Evolutionary conservation across 2,329 filamentous ascomycete species (phyloP).

Genomic region (Tolypocladium ovalisporum): DNA sequence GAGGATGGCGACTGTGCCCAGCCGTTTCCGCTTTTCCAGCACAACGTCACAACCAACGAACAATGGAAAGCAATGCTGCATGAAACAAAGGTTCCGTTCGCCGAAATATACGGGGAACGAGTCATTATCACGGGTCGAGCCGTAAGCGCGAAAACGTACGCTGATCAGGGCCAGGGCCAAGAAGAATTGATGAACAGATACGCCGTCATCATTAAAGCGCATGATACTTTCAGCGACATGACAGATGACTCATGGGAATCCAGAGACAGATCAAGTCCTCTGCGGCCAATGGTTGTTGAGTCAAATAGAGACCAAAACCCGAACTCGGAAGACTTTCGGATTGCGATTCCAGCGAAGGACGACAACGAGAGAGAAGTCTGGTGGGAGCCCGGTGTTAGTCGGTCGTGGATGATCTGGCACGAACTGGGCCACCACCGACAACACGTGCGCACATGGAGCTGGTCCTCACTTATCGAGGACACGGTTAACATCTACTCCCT

Average conservation of each 20-base stretch:
- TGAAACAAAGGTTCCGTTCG: slow-evolving; percentile 1
- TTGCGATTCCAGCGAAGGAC: neutral
- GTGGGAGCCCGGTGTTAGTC: neutral
- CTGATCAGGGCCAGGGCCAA: neutral
- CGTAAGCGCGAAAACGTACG: neutral
- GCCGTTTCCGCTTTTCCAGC: slow-evolving; percentile 3
- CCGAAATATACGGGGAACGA: neutral
- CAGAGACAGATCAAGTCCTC: neutral
- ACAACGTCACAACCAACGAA: slow-evolving; percentile 1
- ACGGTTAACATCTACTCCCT: slow-evolving; percentile 1
- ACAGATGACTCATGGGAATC: neutral
- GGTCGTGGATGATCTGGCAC: slow-evolving; percentile 2
- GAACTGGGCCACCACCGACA: slow-evolving; percentile 1
- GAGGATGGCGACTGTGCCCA: neutral
- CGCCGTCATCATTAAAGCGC: neutral
- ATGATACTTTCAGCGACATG: slow-evolving; percentile 3
- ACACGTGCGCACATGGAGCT: too few relatives aligned
- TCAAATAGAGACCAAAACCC: neutral
- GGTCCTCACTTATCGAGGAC: neutral
- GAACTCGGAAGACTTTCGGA: neutral
- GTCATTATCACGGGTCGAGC: slow-evolving; percentile 4
- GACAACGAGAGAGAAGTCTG: neutral
- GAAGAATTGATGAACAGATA: neutral
- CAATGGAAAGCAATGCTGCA: neutral
- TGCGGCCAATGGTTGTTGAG: slow-evolving; percentile 4